Conservation (phyloP, 1,139 yeast genomes). For the Pichia sp. region DNA sequence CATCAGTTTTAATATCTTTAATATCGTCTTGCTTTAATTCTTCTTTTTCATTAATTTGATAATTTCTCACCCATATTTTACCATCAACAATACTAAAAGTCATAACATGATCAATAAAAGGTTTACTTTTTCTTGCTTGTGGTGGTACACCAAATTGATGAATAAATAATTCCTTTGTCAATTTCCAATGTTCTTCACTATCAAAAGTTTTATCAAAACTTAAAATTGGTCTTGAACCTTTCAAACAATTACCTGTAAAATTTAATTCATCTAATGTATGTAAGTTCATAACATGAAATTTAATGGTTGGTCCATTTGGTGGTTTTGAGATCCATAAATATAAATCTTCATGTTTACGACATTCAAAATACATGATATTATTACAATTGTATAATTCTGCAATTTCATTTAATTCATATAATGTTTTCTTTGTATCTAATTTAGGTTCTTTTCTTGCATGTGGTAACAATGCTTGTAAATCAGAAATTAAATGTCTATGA, state of each 20-base stretch:
- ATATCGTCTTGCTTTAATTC: conserved; percentile 31
- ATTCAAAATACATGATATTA: conserved; percentile 88
- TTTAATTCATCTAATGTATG: conserved; percentile 95
- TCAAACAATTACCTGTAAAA: conserved; percentile 92
- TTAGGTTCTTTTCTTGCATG: conserved; percentile 97
- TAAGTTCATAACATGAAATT: conserved; percentile 88
- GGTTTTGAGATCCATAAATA: conserved; percentile 94
- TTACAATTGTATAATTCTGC: conserved; percentile 98
- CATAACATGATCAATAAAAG: conserved; percentile 92
- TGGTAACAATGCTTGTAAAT: conserved; percentile 73
- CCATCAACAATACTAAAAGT: conserved; percentile 89
- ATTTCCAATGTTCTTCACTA: conserved; percentile 50
- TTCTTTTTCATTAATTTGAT: conserved; percentile 75
- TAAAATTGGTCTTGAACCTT: conserved; percentile 92
- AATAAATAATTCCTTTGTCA: conserved; percentile 77
- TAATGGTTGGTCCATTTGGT: conserved; percentile 96
- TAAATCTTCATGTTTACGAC: conserved; percentile 92
- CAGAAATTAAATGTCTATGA: conserved; percentile 90
- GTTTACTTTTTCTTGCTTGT: conserved; percentile 86
- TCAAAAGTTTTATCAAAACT: conserved; percentile 83
- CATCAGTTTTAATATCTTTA: conserved; percentile 26
- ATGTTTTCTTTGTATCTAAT: conserved; percentile 85
- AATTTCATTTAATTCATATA: conserved; percentile 84
- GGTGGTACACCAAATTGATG: conserved; percentile 97
- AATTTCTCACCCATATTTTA: conserved; percentile 93